Evolutionary conservation across 2,329 filamentous ascomycete genomes (phyloP), one percentile per base, ranked within the genome.

Genomic region (Talaromyces sp.): DNA sequence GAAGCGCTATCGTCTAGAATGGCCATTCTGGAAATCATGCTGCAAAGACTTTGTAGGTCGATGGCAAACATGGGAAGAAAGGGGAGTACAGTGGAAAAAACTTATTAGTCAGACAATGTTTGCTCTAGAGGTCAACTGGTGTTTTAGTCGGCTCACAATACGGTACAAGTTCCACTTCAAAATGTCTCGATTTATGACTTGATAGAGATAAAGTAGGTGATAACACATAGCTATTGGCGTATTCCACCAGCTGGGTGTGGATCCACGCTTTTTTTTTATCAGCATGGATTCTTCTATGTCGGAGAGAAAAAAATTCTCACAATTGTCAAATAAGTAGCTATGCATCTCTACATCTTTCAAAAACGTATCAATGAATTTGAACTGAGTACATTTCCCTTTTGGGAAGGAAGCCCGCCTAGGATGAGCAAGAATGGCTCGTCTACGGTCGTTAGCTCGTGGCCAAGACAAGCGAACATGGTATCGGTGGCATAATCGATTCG

Each of bases 351-450:
- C 33, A 9, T 59, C 57, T 28, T 22, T 28, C 8, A 5, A 59
- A 28, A 27, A 39, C 27, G 57, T 47, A 10, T 55, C 42, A 28
- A 59, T 55, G n/a, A 59, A 59, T 33, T 58, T 49, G 27, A 58
- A 53, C 32, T 30, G 19, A 17, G 51, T 53, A 15, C 19, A 32
- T 17, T 33, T 44, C 25, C 22, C 22, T 42, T 36, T 59, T 25
- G 49, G 51, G 17, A 17, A 25, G 10, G 51, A n/a, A 28, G 10
- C 3, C 25, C 17, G 49, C n/a, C 19, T 47, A 0, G 42, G 42
- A 47, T 47, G 42, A 10, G 42, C 42, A 11, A 47, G n/a, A 10
- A 47, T 47, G 7, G 57, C 57, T 36, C 57, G 9, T 59, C 57
- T n/a, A 13, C 57, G 27, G 47, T 59, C 57, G 15, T 28, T 54